These are phyloP conservation scores for Erythrobasidium hasegawianum DNA, from an alignment of 1,284 basidiomycete species.

Conservation along the genomic window DNA sequence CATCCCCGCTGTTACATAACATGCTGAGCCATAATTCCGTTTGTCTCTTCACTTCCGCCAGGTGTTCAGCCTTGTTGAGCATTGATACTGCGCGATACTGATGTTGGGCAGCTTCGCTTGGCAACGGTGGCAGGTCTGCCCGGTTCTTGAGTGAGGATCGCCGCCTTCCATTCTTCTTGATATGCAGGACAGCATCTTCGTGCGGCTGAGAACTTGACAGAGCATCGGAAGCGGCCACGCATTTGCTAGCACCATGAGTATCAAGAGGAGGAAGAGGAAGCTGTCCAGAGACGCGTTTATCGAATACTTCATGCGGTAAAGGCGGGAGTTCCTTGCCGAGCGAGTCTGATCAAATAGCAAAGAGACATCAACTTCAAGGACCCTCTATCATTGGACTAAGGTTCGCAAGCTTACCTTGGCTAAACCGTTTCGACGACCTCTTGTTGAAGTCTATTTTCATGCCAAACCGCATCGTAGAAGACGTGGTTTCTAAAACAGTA, in stretches of 20 bases:
- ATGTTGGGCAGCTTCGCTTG: too few species aligned
- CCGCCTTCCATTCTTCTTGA: neutral
- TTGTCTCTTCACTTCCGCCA: neutral
- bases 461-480: too few species aligned
- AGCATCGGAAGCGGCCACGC: neutral
- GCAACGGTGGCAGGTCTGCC: too few species aligned
- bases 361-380: too few species aligned
- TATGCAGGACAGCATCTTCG: neutral
- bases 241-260: too few species aligned
- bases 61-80: neutral
- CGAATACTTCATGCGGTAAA: neutral
- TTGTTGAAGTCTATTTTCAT: too few species aligned
- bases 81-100: too few species aligned
- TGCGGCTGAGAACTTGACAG: neutral
- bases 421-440: neutral
- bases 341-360: neutral
- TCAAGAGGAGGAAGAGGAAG: neutral
- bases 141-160: too few species aligned
- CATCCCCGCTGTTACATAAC: neutral
- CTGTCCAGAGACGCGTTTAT: slow-evolving; percentile 1
- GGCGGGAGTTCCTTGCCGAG: neutral
- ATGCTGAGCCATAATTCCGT: slow-evolving; percentile 1
- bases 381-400: too few species aligned
- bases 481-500: too few species aligned
- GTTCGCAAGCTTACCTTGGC: neutral